phyloP scores from a whole-genome alignment of 345 rosid genomes.

The Abelmoschus esculentus region DNA sequence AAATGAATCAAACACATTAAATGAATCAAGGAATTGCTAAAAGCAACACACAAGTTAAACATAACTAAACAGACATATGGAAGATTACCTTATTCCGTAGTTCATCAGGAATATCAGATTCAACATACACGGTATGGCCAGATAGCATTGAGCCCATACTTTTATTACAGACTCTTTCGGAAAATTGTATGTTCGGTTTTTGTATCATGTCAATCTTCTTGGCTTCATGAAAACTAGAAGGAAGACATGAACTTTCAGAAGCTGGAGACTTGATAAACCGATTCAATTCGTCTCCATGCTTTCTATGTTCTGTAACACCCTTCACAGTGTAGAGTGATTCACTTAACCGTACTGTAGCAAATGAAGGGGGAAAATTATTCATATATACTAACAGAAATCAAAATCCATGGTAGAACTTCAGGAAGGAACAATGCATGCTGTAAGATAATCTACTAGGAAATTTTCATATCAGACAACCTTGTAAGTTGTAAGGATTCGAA shows the following conservation, averaged over 20 bases:
- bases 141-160: conserved; percentile 37
- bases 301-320: conserved; percentile 36
- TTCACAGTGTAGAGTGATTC: conserved; percentile 76
- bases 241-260: conserved; percentile 52
- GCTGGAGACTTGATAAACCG: conserved; percentile 25
- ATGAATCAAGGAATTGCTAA: too few species aligned
- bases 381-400: not conserved
- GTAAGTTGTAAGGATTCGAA: not conserved
- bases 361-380: not conserved
- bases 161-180: conserved; percentile 33
- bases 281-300: conserved; percentile 39
- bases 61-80: not conserved
- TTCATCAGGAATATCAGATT: conserved; percentile 58
- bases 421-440: not conserved
- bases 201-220: conserved; percentile 31
- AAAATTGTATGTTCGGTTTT: conserved; percentile 27
- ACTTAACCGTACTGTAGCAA: conserved; percentile 67
- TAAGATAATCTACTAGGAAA: not conserved
- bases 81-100: conserved; percentile 54
- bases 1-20: conserved; percentile 9
- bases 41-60: not conserved
- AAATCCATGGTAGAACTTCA: not conserved
- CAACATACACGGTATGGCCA: conserved; percentile 49
- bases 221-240: conserved; percentile 44
- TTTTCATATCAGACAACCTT: not conserved